These are phyloP conservation scores for Setomelanomma holmii DNA, from an alignment of 2,329 filamentous ascomycete genomes.

Conservation along the genomic window DNA sequence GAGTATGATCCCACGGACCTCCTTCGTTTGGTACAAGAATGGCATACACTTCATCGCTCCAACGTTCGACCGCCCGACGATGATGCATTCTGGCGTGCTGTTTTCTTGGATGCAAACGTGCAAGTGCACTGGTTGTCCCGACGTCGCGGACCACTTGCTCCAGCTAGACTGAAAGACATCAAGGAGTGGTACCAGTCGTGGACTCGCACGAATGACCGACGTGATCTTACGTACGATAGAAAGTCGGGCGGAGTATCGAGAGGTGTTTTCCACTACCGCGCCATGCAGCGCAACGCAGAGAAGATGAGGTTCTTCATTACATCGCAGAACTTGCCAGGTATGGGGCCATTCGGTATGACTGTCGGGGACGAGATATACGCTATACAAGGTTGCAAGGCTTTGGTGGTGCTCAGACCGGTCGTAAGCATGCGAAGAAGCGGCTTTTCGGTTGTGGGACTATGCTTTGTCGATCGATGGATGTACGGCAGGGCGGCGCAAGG, in stretches of 20 bases:
- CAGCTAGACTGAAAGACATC: not conserved
- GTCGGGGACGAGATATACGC: not conserved
- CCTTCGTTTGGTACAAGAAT: not conserved
- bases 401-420: not conserved
- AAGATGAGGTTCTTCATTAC: constrained; percentile 1
- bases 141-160: not conserved
- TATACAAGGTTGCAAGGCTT: not conserved
- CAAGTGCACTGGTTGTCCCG: not conserved
- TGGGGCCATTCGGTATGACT: constrained; percentile 1
- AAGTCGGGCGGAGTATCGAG: not conserved
- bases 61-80: not conserved
- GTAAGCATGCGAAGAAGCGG: not conserved
- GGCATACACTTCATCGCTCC: not conserved
- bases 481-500: not conserved
- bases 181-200: not conserved
- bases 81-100: constrained; percentile 2
- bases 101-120: constrained; percentile 2
- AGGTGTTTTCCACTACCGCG: constrained; percentile 2
- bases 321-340: constrained; percentile 2
- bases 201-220: constrained; percentile 1
- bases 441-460: not conserved
- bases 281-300: not conserved
- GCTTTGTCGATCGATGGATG: not conserved
- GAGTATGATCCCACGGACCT: not conserved
- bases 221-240: not conserved